Conservation (phyloP, 1,284 basidiomycete species). For the Mrakiaceae sp. region DNA sequence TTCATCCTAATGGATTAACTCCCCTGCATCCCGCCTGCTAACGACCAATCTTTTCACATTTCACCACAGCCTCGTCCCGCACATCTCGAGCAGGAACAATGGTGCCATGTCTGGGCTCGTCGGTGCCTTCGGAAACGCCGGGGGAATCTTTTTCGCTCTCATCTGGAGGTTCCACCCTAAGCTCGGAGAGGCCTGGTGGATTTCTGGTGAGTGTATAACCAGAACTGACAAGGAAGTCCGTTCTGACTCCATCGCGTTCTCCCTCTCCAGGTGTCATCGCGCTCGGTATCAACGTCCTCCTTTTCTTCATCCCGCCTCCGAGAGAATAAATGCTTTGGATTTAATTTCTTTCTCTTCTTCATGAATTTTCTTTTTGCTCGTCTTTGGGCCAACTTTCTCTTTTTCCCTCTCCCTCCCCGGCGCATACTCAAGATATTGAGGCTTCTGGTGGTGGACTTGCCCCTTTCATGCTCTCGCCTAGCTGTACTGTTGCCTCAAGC, state of each 20-base stretch:
- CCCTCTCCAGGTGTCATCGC: conserved; percentile 6
- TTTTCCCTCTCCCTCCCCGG: neutral
- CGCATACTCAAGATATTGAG: too few relatives aligned
- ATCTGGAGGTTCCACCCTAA: conserved; percentile 43
- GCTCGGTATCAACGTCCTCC: conserved; percentile 5
- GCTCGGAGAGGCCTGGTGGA: conserved; percentile 18
- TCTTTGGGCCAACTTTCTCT: neutral
- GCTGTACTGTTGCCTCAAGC: too few relatives aligned
- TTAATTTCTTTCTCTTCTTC: neutral
- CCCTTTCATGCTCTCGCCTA: too few relatives aligned
- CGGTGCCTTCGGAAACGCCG: conserved; percentile 45
- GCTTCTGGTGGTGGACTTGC: too few relatives aligned
- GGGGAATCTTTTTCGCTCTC: conserved; percentile 44
- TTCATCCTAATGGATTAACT: conserved; percentile 30
- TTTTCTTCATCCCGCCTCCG: conserved; percentile 7
- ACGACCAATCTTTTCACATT: conserved; percentile 1
- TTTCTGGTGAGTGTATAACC: too few relatives aligned
- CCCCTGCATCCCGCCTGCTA: conserved; percentile 37
- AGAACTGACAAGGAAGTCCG: neutral
- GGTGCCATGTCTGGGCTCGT: conserved; percentile 40
- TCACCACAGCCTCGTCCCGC: neutral
- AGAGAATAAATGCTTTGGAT: neutral
- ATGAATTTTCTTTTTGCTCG: neutral
- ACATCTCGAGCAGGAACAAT: neutral
- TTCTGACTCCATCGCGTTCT: neutral